Percentiles rank a stretch among this genome's conserved stretches.
These are phyloP conservation scores for Phaeosphaeriaceae sp. DNA, from an alignment of 2,329 filamentous ascomycete genomes.

Conservation along the genomic window DNA sequence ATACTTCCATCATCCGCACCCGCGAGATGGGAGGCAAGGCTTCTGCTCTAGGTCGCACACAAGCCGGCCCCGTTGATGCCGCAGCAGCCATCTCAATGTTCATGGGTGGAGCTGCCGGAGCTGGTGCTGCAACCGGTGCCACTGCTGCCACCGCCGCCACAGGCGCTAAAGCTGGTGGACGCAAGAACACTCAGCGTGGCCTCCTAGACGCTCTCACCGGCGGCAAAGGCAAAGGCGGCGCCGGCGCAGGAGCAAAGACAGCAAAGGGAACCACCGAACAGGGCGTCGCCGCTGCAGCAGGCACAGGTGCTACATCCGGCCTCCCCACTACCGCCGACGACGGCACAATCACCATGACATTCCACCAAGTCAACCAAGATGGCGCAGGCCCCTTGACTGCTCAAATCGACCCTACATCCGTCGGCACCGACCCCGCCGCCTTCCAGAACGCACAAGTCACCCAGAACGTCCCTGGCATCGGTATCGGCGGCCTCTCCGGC, in stretches of 20 bases:
- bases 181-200: constrained; percentile 31
- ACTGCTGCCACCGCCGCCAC: constrained; percentile 5
- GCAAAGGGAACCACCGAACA: constrained; percentile 56
- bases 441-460: constrained; percentile 66
- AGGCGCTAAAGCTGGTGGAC: constrained; percentile 2
- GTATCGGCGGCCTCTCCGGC: constrained; percentile 63
- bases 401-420: constrained; percentile 66
- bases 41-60: constrained; percentile 68
- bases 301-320: constrained; percentile 60
- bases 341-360: constrained; percentile 68
- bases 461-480: constrained; percentile 66
- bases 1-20: constrained; percentile 72
- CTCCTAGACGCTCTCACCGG: constrained; percentile 34
- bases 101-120: constrained; percentile 52
- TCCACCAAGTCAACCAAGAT: constrained; percentile 74
- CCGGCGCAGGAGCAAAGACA: constrained; percentile 55
- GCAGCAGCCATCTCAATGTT: constrained; percentile 64
- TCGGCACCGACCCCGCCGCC: constrained; percentile 64
- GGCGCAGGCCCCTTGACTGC: constrained; percentile 69
- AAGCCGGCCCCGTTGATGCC: constrained; percentile 65
- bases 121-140: constrained; percentile 8
- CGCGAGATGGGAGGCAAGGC: constrained; percentile 63
- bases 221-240: constrained; percentile 15
- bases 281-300: constrained; percentile 61
- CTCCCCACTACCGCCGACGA: constrained; percentile 67